These are phyloP conservation scores for Acanthamoeba triangularis DNA, from an alignment of 208 protist species.

Conservation along the genomic window DNA sequence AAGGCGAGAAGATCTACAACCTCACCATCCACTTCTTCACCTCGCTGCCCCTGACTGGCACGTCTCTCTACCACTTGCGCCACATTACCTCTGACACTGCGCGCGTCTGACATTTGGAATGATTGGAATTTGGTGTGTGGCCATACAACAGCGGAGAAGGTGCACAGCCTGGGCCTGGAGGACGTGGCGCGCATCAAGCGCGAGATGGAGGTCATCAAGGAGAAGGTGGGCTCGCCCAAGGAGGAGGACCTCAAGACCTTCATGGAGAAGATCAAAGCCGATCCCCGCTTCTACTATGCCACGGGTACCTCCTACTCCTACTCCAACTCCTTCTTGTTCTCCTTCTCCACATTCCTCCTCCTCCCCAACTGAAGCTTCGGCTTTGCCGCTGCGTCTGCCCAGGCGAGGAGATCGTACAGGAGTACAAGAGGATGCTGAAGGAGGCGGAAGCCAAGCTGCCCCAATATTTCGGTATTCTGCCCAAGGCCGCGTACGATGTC, in stretches of 20 bases:
- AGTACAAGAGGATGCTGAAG: slow-evolving; percentile 52
- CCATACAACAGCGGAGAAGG: slow-evolving; percentile 20
- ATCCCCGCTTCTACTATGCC: background rate
- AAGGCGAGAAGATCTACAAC: slow-evolving; percentile 67
- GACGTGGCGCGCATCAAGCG: slow-evolving; percentile 32
- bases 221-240: background rate
- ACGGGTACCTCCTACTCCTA: background rate
- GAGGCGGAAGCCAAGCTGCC: background rate
- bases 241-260: slow-evolving; percentile 15
- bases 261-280: slow-evolving; percentile 1
- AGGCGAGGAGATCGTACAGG: slow-evolving; percentile 40
- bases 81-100: background rate
- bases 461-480: slow-evolving; percentile 30
- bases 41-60: background rate
- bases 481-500: background rate
- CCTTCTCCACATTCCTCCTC: background rate
- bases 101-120: background rate
- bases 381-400: no score
- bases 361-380: no score
- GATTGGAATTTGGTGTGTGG: background rate
- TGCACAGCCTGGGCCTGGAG: slow-evolving; percentile 71
- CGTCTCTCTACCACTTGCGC: background rate
- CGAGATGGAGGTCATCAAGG: slow-evolving; percentile 64
- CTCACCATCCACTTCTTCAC: slow-evolving; percentile 29
- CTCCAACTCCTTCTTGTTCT: background rate